phyloP scores from a whole-genome alignment of 441 rosid species.

The Bruguiera hainesii region DNA sequence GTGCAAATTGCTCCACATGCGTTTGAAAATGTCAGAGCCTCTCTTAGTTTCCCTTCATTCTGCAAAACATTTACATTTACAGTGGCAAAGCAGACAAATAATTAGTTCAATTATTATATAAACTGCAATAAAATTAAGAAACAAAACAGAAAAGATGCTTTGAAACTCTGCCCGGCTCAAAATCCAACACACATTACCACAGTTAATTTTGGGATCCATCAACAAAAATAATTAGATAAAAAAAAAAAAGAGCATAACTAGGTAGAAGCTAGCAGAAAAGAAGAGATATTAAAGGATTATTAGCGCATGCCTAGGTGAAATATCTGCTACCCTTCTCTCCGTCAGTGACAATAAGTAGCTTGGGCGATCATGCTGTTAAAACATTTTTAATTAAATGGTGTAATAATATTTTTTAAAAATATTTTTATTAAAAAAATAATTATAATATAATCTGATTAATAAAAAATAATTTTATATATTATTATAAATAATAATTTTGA shows the following conservation, averaged over 20 bases:
- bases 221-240: too few species aligned
- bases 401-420: too few species aligned
- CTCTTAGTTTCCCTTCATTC: slow-evolving; percentile 58
- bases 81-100: too few species aligned
- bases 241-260: not conserved
- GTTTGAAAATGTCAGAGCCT: slow-evolving; percentile 54
- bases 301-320: slow-evolving; percentile 42
- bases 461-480: too few species aligned
- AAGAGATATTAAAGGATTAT: not conserved
- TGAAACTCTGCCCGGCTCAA: slow-evolving; percentile 38
- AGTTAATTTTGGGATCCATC: too few species aligned
- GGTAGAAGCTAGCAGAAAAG: not conserved
- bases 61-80: slow-evolving; percentile 11
- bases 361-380: slow-evolving; percentile 35
- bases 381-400: too few species aligned
- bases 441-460: too few species aligned
- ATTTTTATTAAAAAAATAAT: too few species aligned
- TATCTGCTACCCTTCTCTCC: slow-evolving; percentile 76
- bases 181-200: too few species aligned
- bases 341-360: slow-evolving; percentile 65
- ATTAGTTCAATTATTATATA: not conserved
- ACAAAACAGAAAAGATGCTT: slow-evolving; percentile 26
- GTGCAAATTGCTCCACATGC: slow-evolving; percentile 76
- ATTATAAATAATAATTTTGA: too few species aligned
- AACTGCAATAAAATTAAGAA: not conserved